Evolutionary conservation across 768 basidiomycete genomes (phyloP).

Genomic region (Leccinum arenicola): DNA sequence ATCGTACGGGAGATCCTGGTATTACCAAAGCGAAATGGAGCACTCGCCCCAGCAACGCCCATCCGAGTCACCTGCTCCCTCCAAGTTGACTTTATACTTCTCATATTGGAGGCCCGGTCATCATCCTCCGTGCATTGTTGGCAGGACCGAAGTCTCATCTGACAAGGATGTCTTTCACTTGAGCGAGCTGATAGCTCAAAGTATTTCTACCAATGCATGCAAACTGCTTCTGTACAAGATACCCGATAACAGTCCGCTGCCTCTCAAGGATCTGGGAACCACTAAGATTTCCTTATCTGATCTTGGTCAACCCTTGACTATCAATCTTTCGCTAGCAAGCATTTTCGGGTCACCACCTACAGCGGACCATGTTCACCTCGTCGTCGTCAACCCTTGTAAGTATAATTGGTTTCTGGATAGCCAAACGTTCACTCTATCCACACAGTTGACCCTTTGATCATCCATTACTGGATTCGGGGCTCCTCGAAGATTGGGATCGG

Average conservation of each 20-base stretch:
- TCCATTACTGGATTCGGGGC: background rate
- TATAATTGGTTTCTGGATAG: background rate
- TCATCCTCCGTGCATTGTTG: no score
- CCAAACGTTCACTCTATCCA: background rate
- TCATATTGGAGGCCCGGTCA: background rate
- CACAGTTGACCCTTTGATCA: background rate
- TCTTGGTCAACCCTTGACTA: background rate
- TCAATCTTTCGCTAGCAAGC: background rate
- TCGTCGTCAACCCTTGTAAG: background rate
- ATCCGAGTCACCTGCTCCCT: background rate
- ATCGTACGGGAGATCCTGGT: no score
- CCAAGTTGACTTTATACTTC: background rate
- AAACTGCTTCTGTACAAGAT: background rate
- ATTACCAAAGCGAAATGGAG: no score
- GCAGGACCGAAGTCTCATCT: no score
- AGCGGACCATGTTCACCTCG: background rate
- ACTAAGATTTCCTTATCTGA: background rate
- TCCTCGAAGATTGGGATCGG: background rate
- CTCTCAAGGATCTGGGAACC: background rate
- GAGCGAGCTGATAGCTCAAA: no score
- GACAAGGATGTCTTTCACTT: no score
- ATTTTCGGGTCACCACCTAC: background rate
- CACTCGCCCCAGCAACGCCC: no score
- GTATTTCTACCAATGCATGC: no score
- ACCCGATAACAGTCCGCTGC: background rate